Evolutionary conservation across 2,329 filamentous ascomycete genomes (phyloP), one percentile per base, ranked within the genome.

Genomic region (Curvularia eragrostidis): DNA sequence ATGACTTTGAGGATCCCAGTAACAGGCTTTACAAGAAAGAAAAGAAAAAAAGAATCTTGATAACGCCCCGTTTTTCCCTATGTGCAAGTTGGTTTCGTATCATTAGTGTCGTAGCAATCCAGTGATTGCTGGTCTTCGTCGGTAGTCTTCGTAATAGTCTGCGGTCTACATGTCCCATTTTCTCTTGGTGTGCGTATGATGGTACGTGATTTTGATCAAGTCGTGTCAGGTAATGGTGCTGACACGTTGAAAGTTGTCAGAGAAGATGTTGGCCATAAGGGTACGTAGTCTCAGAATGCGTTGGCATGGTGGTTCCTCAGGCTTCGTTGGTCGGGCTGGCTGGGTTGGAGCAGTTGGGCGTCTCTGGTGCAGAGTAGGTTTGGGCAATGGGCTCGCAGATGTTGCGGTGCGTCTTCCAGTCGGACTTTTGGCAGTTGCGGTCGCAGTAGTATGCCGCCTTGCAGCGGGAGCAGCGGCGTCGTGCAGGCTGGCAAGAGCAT

Each of bases 361-460:
- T 73, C 5, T 56, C 64, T 13, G 69, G 64, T 1, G 64, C 62
- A 30, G 69, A 72, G 52, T 63, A 68, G 19, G 61, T 48, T 65
- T 58, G 68, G 28, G 58, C 58, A 23, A 54, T 59, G 41, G 69
- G 66, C 49, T 70, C 70, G 69, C 82, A 84, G 8, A 67, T 59
- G 56, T 77, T 78, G 64, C 82, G 82, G 69, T 86, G 83, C 2
- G 56, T 50, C 61, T 82, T 82, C 81, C 81, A 86, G 65, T 85
- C 77, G 1, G 70, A 66, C 60, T 80, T 82, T 67, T 85, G 80
- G 72, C 84, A 86, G 34, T 80, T 77, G 23, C 75, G 75, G 41
- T 81, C 82, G 76, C 84, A 87, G 71, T 86, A 86, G 24, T 63
- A 71, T 0, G 77, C 74, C 0, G 62, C 62, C n/a, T 73, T 75